Evolutionary conservation across 2,329 filamentous ascomycete species (phyloP).

Genomic region (Neofusicoccum sp.): DNA sequence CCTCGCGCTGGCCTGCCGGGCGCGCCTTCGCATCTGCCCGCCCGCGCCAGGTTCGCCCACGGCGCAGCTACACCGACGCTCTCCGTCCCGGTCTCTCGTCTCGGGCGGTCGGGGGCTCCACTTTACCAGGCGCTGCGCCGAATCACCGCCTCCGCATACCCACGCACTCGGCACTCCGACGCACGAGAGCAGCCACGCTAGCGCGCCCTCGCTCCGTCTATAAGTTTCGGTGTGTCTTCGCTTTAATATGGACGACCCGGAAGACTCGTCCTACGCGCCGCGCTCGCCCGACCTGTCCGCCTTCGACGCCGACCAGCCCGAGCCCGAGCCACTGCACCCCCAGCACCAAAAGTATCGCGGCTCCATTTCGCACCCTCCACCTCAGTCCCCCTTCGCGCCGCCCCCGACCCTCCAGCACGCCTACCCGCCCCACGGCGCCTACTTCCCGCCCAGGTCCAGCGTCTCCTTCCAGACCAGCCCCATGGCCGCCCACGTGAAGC

Average conservation of each 20-base stretch:
- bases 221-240: conserved; percentile 11
- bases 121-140: neutral
- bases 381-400: conserved; percentile 22
- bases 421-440: conserved; percentile 33
- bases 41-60: conserved; percentile 5
- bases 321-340: conserved; percentile 34
- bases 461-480: neutral
- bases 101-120: conserved; percentile 10
- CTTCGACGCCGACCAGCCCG: conserved; percentile 42
- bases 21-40: neutral
- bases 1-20: neutral
- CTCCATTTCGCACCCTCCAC: conserved; percentile 24
- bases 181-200: neutral
- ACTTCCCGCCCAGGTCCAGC: conserved; percentile 12
- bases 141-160: conserved; percentile 14
- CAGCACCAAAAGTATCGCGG: conserved; percentile 38
- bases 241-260: conserved; percentile 6
- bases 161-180: conserved; percentile 2
- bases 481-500: conserved; percentile 18
- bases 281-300: conserved; percentile 44
- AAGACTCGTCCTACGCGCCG: conserved; percentile 18
- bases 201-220: conserved; percentile 16
- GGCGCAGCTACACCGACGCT: conserved; percentile 12
- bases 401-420: conserved; percentile 31
- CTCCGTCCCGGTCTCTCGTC: conserved; percentile 12